Base-by-base conservation (phyloP, 2,329 filamentous ascomycete genomes). In the Orbilia ellipsospora region DNA sequence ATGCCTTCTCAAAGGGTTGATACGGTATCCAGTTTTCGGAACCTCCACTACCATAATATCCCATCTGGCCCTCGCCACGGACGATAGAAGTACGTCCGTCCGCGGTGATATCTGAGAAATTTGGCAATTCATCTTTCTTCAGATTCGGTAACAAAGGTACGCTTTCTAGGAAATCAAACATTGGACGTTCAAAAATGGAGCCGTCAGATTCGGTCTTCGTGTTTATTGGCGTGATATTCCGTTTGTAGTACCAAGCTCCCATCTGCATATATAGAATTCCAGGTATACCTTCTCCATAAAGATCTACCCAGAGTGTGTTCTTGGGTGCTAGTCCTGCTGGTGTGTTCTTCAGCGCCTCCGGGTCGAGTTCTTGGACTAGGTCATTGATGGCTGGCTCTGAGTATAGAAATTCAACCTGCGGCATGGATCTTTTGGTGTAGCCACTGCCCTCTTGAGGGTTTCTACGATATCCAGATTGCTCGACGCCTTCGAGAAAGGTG, bases 401-500 rank as follows among this genome's bases (percentile, higher is more conserved):
- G n/a, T 44, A 44, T 44, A 12, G 40, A n/a, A 44, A 44, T 2
- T n/a, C 12, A 12, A 44, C 40, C 5, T 12, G 40, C 2, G 40
- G 40, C 40, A 44, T 12, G 2, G 40, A 12, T 44, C n/a, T n/a
- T 5, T 12, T n/a, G n/a, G 10, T 12, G 40, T 44, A 44, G 6
- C 40, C 40, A 44, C 12, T n/a, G 12, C 40, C 5, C 12, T 12
- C 12, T 44, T 12, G 10, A n/a, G 40, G 1, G 10, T 12, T 12
- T 12, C 12, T 44, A 5, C n/a, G n/a, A n/a, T n/a, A 12, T 44
- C n/a, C n/a, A 5, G 40, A 44, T 2, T 12, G 10, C 6, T 44
- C 40, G 1, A 44, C n/a, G 12, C 40, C 40, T 44, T 44, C 75
- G 8, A n/a, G 15, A 12, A 79, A 78, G 2, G 10, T 4, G 23